phyloP scores from a whole-genome alignment of 2,329 filamentous ascomycete genomes.

The Pseudofabraea citricarpa region DNA sequence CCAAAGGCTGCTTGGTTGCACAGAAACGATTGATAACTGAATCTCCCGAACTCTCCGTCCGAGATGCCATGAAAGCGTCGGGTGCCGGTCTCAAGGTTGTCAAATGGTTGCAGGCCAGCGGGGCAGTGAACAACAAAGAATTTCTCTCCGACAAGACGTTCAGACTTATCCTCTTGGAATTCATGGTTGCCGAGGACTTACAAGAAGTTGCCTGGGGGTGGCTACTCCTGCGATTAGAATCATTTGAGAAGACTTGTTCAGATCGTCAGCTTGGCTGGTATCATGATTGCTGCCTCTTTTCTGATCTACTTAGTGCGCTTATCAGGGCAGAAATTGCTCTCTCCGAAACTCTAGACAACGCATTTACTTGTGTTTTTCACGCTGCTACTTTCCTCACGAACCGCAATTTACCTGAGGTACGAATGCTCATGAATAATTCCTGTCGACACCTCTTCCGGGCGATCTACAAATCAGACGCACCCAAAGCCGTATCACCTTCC shows the following conservation, averaged over 20 bases:
- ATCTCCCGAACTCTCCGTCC: constrained; percentile 12
- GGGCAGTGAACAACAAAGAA: constrained; percentile 13
- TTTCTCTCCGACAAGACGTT: constrained; percentile 21
- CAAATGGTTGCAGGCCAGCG: constrained; percentile 26
- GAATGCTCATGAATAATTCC: too few relatives aligned
- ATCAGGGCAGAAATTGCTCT: constrained; percentile 11
- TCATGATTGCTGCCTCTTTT: too few relatives aligned
- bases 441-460: too few relatives aligned
- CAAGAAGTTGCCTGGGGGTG: constrained; percentile 23
- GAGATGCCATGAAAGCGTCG: constrained; percentile 20
- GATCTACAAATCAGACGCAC: too few relatives aligned
- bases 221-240: too few relatives aligned
- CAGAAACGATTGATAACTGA: constrained; percentile 16
- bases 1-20: constrained; percentile 17
- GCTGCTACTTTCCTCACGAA: too few relatives aligned
- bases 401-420: too few relatives aligned
- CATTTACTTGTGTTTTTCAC: constrained; percentile 13
- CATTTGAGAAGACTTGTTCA: too few relatives aligned
- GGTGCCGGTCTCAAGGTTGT: constrained; percentile 26
- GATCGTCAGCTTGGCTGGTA: too few relatives aligned
- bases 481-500: neutral
- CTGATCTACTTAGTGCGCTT: constrained; percentile 11
- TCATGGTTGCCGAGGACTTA: constrained; percentile 25
- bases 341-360: constrained; percentile 11
- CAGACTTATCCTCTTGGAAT: constrained; percentile 19